These are phyloP conservation scores for Xylaria sp. DNA, from an alignment of 2,329 filamentous ascomycete genomes.

Conservation along the genomic window DNA sequence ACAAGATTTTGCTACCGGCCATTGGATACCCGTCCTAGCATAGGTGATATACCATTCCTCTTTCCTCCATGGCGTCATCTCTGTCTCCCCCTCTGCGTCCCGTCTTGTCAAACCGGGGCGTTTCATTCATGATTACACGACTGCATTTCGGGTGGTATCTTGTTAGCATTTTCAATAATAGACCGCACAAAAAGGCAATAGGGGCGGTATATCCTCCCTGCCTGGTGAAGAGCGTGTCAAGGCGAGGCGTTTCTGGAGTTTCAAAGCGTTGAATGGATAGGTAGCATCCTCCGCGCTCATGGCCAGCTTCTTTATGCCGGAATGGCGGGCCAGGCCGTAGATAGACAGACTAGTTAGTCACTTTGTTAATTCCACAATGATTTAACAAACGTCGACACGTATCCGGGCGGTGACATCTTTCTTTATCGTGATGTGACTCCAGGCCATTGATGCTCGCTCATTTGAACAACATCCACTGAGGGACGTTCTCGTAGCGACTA, in stretches of 20 bases:
- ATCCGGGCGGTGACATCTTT: too few relatives aligned
- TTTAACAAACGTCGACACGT: neutral
- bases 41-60: constrained; percentile 5
- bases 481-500: too few relatives aligned
- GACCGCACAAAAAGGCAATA: constrained; percentile 4
- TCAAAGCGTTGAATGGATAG: constrained; percentile 21
- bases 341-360: neutral
- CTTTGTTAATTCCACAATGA: constrained; percentile 1
- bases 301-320: neutral
- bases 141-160: constrained; percentile 24
- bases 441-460: neutral
- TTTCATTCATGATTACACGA: constrained; percentile 31
- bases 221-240: constrained; percentile 3
- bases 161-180: constrained; percentile 21
- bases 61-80: neutral
- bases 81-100: neutral
- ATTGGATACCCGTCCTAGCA: constrained; percentile 26
- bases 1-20: constrained; percentile 27
- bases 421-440: neutral
- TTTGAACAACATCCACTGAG: too few relatives aligned
- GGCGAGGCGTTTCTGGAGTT: constrained; percentile 33
- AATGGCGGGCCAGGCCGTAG: neutral
- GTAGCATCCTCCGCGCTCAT: neutral
- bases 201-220: neutral
- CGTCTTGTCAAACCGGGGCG: neutral